These are phyloP conservation scores for Beta corolliflora DNA, from an alignment of 179 eudicot genomes.

Conservation along the genomic window DNA sequence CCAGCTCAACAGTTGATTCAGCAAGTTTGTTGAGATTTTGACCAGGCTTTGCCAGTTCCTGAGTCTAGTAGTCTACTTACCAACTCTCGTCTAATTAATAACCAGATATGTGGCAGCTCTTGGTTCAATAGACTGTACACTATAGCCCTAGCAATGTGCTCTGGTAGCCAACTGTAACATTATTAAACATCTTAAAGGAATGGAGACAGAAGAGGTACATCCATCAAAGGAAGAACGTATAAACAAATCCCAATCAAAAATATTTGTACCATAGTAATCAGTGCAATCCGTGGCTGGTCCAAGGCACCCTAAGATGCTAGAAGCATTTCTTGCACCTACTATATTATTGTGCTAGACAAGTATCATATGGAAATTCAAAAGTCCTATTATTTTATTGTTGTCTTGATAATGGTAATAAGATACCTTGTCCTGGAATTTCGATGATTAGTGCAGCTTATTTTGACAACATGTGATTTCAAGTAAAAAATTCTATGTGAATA, in stretches of 20 bases:
- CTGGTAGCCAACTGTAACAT: not conserved
- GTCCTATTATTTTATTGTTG: not conserved
- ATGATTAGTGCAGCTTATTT: not conserved
- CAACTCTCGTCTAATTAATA: not conserved
- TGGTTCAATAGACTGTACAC: not conserved
- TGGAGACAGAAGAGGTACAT: not conserved
- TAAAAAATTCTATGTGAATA: not conserved
- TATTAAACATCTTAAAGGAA: not conserved
- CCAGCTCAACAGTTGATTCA: not conserved
- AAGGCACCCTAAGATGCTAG: not conserved
- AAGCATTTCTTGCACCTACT: not conserved
- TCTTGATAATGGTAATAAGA: not conserved
- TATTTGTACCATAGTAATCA: not conserved
- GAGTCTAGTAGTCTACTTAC: not conserved
- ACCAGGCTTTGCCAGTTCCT: slow-evolving; percentile 8
- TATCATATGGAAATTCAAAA: not conserved
- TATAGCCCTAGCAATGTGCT: not conserved
- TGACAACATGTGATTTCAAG: not conserved
- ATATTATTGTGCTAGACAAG: not conserved
- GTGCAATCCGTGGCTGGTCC: not conserved
- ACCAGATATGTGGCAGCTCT: not conserved
- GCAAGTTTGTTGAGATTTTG: not conserved
- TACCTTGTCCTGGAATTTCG: not conserved
- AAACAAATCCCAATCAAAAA: not conserved
- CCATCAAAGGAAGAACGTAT: not conserved